A percentile compares a stretch with the other conserved stretches of the same genome.
These are phyloP conservation scores for Stenocarpella maydis DNA, from an alignment of 2,329 filamentous ascomycete genomes.

Conservation along the genomic window DNA sequence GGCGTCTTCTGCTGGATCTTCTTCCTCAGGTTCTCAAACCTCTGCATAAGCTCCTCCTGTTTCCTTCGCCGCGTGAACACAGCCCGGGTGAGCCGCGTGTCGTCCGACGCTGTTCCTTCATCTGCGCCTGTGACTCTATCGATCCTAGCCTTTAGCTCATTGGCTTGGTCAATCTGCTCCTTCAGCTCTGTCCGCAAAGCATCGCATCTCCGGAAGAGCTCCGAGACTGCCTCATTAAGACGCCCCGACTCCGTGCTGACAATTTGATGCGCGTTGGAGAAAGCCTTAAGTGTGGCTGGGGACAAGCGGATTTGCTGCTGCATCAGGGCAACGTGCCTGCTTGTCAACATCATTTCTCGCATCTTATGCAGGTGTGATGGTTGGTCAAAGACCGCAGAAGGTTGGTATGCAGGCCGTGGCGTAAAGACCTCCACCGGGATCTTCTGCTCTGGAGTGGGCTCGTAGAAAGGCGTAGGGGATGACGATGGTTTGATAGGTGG, in stretches of 20 bases:
- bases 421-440: constrained; percentile 60
- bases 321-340: constrained; percentile 67
- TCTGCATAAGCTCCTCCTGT: constrained; percentile 63
- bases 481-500: constrained; percentile 31
- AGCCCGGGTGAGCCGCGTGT: constrained; percentile 66
- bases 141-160: constrained; percentile 71
- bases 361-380: constrained; percentile 45
- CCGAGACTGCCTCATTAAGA: constrained; percentile 74
- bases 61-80: constrained; percentile 62
- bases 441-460: constrained; percentile 46
- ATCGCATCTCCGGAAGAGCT: constrained; percentile 76
- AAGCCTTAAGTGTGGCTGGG: constrained; percentile 73
- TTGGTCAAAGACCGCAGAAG: constrained; percentile 65
- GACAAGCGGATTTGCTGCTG: constrained; percentile 75
- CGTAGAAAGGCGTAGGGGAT: constrained; percentile 52
- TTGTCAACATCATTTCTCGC: constrained; percentile 64
- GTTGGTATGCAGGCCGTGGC: constrained; percentile 72
- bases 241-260: constrained; percentile 74
- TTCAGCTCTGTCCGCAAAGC: constrained; percentile 72
- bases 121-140: constrained; percentile 71
- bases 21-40: constrained; percentile 66
- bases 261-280: constrained; percentile 77
- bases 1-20: constrained; percentile 57
- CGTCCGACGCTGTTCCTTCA: constrained; percentile 60
- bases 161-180: constrained; percentile 72